Evolutionary conservation across 2,329 filamentous ascomycete species (phyloP).

Genomic region (Fusarium phyllophilum): DNA sequence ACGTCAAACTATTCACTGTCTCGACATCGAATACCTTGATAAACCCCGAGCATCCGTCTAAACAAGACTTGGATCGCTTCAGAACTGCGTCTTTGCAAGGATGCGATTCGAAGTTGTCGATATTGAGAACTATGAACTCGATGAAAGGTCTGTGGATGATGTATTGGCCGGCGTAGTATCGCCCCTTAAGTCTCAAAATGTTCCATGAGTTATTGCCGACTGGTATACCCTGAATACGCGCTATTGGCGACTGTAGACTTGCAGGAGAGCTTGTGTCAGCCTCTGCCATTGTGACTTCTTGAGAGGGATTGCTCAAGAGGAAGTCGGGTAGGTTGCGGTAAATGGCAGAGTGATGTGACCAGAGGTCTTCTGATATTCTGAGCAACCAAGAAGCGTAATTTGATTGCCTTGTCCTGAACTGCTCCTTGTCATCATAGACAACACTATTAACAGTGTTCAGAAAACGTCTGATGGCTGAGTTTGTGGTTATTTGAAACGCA

Average conservation of each 20-base stretch:
- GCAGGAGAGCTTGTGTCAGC: neutral
- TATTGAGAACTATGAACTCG: slow-evolving; percentile 44
- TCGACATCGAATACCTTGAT: slow-evolving; percentile 44
- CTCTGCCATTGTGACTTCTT: neutral
- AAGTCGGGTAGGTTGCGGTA: slow-evolving; percentile 44
- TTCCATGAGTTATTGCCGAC: slow-evolving; percentile 47
- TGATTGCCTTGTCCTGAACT: slow-evolving; percentile 26
- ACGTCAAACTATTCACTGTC: slow-evolving; percentile 40
- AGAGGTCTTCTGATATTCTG: slow-evolving; percentile 39
- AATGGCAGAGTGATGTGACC: slow-evolving; percentile 43
- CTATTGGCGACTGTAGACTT: neutral
- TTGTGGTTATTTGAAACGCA: slow-evolving; percentile 47
- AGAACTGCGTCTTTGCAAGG: slow-evolving; percentile 38
- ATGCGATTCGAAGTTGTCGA: slow-evolving; percentile 37
- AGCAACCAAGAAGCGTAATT: slow-evolving; percentile 45
- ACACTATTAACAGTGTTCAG: slow-evolving; percentile 46
- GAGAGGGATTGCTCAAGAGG: slow-evolving; percentile 12
- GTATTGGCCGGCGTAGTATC: slow-evolving; percentile 46
- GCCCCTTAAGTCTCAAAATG: slow-evolving; percentile 41
- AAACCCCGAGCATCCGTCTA: slow-evolving; percentile 40
- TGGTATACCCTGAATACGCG: neutral
- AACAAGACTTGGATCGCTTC: slow-evolving; percentile 36
- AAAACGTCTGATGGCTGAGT: slow-evolving; percentile 45
- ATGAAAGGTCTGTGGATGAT: slow-evolving; percentile 47
- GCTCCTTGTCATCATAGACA: slow-evolving; percentile 44